Base-by-base conservation (phyloP, 306 rosid genomes). In the Vicia sativa region DNA sequence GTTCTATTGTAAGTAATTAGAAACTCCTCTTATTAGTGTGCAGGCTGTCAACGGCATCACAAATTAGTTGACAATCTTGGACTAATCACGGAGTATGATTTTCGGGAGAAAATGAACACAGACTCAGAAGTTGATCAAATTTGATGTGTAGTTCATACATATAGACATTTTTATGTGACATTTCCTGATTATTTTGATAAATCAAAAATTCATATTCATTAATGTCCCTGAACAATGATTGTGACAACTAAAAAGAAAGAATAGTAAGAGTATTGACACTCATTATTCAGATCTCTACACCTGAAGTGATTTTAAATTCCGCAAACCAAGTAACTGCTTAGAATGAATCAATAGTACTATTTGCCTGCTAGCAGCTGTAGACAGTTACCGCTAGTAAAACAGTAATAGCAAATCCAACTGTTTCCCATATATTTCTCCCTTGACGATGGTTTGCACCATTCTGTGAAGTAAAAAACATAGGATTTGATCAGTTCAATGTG, bases 11-110 rank as follows among this genome's bases (percentile, higher is more conserved):
- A 58, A 74, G 71, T 75, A 72, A 83, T 48, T 52, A 37, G 57
- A 55, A 39, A 35, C 83, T 70, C 65, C 64, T 77, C 11, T 75
- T 70, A 25, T 39, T 78, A 86, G 96, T 86, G 91, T 84, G 98
- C 91, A 82, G 97, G 96, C 72, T 90, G 96, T 60, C 84, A 77
- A 42, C 77, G 55, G 79, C 79, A 90, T 85, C 91, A 88, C 85
- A 88, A 85, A 72, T 78, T 93, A 66, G 95, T 82, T 38, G 97
- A 93, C 75, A 87, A 87, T 80, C 95, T 86, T 42, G 95, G 92
- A 61, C 91, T 93, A 39, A 78, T 88, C 18, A 80, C 75, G 9
- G 95, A 88, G 77, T 87, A 87, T 39, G 88, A 90, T 80, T 80
- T 90, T 64, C 84, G 80, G 74, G 87, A 82, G 79, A 74, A 85